A percentile compares a stretch with the other conserved stretches of the same genome.
Evolutionary conservation across 1,284 basidiomycete species (phyloP).

Genomic region (Bjerkandera adusta): DNA sequence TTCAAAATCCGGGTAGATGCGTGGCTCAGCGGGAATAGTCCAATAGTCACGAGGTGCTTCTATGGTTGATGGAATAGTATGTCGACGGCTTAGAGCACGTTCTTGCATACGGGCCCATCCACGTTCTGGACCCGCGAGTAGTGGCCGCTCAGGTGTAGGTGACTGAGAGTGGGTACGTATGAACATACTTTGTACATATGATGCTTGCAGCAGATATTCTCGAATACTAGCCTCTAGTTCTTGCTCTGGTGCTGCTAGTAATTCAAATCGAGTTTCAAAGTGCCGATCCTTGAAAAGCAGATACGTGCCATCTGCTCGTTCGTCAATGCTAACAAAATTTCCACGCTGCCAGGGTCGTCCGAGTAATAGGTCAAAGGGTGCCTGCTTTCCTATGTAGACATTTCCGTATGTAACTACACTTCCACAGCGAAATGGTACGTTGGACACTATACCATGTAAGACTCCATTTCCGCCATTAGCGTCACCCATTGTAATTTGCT

Average conservation of each 20-base stretch:
- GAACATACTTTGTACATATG: too few relatives aligned
- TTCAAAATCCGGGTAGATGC: too few relatives aligned
- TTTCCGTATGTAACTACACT: constrained; percentile 12
- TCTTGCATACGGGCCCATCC: too few relatives aligned
- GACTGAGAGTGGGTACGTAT: too few relatives aligned
- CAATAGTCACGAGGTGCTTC: too few relatives aligned
- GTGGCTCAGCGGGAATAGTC: too few relatives aligned
- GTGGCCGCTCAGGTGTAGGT: too few relatives aligned
- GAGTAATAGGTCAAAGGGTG: constrained; percentile 26
- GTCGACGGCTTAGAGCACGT: too few relatives aligned
- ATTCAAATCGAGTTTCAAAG: not conserved
- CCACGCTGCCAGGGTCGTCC: constrained; percentile 28
- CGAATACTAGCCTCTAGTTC: too few relatives aligned
- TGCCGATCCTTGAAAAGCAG: constrained; percentile 15
- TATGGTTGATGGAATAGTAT: too few relatives aligned
- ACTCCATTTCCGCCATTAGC: constrained; percentile 7
- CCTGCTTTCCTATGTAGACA: constrained; percentile 18
- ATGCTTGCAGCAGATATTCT: too few relatives aligned
- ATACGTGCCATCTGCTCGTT: constrained; percentile 25
- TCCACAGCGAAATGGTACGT: constrained; percentile 4
- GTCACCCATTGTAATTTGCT: constrained; percentile 2
- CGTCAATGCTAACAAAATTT: constrained; percentile 27
- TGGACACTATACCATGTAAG: not conserved
- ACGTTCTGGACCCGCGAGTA: too few relatives aligned
- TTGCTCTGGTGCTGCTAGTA: constrained; percentile 1